Evolutionary conservation across 2,329 filamentous ascomycete species (phyloP), one percentile per base, ranked within the genome.

Genomic region (Knoxdaviesia proteae): DNA sequence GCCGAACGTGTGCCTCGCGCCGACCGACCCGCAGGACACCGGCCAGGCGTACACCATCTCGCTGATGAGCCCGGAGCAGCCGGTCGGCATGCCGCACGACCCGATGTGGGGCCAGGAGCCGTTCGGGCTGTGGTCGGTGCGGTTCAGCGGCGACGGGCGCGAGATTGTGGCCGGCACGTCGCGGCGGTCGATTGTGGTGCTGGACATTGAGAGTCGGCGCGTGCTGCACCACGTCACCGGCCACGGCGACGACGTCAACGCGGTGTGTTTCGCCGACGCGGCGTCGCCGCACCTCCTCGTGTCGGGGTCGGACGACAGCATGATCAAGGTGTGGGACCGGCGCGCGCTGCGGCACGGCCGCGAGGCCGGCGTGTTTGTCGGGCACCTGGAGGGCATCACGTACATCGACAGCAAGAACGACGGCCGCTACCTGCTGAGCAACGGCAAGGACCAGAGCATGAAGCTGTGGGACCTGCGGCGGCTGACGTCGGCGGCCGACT

Each of bases 401-500:
- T 80, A 80, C 52, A 68, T 80, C 44, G 76, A 80, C 57, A 77
- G 71, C 57, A 80, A 80, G 53, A 74, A 74, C 42, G 76, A 80
- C 53, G 76, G 76, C 4, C 65, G 76, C 44, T 96, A 96, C 56
- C 80, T 96, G 6, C 71, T 98, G 31, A 87, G 80, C 49, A 98
- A 98, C 52, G 84, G 77, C 47, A 98, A 96, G 56, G 90, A 98
- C 54, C 90, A 96, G 58, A 88, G 79, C 37, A 93, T 93, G 74
- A 96, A 96, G 60, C 69, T 98, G 0, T 98, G 90, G 90, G 90
- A 98, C 57, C 57, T 94, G 44, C 71, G 88, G 42, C 92, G 83
- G 68, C 88, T 86, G 69, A 82, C 90, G 66, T 76, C 76, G 5
- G 79, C 80, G 1, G 69, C 77, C 34, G 63, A 68, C 42, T 81